Base-by-base conservation (phyloP, 116 monocot species). In the Papilionanthe hybrid region DNA sequence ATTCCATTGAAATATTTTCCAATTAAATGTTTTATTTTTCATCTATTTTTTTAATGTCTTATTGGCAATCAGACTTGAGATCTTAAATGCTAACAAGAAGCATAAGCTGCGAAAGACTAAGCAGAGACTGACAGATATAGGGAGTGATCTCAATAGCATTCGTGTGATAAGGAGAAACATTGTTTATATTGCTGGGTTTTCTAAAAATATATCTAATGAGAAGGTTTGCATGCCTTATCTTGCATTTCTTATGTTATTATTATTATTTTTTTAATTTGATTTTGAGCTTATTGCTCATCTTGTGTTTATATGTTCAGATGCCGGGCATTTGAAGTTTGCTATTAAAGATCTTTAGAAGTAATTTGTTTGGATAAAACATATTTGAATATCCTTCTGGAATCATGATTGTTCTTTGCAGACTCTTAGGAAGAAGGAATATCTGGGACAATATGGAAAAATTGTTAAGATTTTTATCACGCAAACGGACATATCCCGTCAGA, bases 131-230 rank as follows among this genome's bases (percentile, higher is more conserved):
- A 18, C 47, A 45, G 81, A 84, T 53, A 9, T 63, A n/a, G 75
- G 44, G 50, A 65, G 75, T 45, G 75, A 84, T 79, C 84, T 75
- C 43, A 29, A 44, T 11, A 78, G 15, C 60, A 29, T 55, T 48
- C 87, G 91, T 66, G 86, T 91, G 25, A 77, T 91, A 80, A 82
- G 25, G 76, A 66, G 88, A 7, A 82, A 86, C 77, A 82, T 91
- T 60, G 91, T 86, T 1, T 88, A 88, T 82, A 71, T 91, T 49
- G 78, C 77, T 76, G 86, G 86, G 10, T 29, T 91, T 45, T 88
- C 88, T 86, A 37, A 55, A 69, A 56, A 73, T 56, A 72, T 91
- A 76, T 81, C 91, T 43, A 66, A 82, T 82, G 83, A 86, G 45
- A 57, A 84, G 84, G 91, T 91, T 78, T 47, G 19, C 9, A 27